These are phyloP conservation scores for Anthracocystis walkeri DNA, from an alignment of 1,284 basidiomycete species.

Conservation along the genomic window DNA sequence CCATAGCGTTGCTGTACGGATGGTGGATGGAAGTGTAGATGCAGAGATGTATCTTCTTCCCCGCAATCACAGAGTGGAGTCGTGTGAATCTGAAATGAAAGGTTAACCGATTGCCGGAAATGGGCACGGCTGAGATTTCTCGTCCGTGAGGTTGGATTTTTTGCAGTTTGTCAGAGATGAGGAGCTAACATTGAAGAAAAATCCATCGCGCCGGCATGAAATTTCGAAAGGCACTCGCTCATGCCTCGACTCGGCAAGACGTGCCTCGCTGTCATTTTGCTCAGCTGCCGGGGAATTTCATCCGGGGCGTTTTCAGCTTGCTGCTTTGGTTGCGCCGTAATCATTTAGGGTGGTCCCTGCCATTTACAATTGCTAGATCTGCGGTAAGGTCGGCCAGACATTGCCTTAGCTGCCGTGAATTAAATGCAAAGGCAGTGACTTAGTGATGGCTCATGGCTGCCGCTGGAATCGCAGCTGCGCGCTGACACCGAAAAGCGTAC, in stretches of 20 bases:
- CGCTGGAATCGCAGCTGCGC: not conserved
- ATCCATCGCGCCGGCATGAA: not conserved
- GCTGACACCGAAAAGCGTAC: conserved; percentile 9
- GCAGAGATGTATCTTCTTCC: conserved; percentile 2
- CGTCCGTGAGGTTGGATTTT: conserved; percentile 8
- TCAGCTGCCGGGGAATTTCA: no score
- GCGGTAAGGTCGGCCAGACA: no score
- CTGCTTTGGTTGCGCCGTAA: no score
- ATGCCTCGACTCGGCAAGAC: conserved; percentile 3
- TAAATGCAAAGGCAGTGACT: no score
- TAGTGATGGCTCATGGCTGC: not conserved
- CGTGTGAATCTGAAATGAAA: conserved; percentile 5
- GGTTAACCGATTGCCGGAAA: conserved; percentile 30
- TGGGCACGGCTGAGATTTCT: not conserved
- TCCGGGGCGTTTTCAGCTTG: no score
- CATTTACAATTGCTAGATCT: no score
- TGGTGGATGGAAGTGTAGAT: not conserved
- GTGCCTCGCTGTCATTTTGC: no score
- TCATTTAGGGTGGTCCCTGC: no score
- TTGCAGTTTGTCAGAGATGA: no score
- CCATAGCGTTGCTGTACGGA: conserved; percentile 4
- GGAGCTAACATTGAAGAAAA: not conserved
- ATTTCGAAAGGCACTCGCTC: not conserved
- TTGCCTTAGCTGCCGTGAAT: no score
- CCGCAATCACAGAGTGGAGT: conserved; percentile 24